Base-by-base conservation (phyloP, 495 filamentous ascomycete genomes). In the Articulospora tetracladia region DNA sequence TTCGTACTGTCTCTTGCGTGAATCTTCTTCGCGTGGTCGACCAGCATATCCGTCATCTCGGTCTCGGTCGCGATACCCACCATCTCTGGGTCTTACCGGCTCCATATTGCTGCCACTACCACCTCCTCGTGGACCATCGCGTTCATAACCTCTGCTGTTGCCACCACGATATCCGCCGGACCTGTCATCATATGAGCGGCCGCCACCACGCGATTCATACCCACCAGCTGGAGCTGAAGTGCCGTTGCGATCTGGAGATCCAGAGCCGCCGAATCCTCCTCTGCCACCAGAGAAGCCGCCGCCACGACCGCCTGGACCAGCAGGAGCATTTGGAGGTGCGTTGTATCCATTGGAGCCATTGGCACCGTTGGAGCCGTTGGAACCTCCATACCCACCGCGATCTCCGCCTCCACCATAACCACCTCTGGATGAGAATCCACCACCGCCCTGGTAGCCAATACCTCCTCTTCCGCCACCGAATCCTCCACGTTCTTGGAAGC, bases 321-420 rank as follows among this genome's bases (percentile, higher is more conserved):
- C 87, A 23, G 90, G 90, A 30, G 90, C 90, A 69, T 91, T 91
- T 26, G 88, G 85, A 54, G 89, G 60, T 52, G 89, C 77, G 50
- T 72, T 73, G 55, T 73, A 75, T 23, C 73, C 71, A 28, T 71
- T 76, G 34, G 69, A 73, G 54, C 76, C 76, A 22, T 68, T 68
- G 61, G 70, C 73, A 56, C 76, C 75, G 27, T 71, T 76, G 39
- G 69, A 73, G 53, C 76, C 75, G 22, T 68, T 68, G 61, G 70
- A 74, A 56, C 76, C 75, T 22, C 68, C 69, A 63, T 68, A 71
- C 57, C 78, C 81, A 59, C 79, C 77, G 57, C 78, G 60, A 61
- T 57, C 34, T 28, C 64, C 64, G 26, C 60, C 56, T 20, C 56
- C 59, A 41, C 34, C 32, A 50, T 13, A 24, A 24, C 25, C 20